Conservation (phyloP, 2,329 filamentous ascomycete genomes). For the Geosmithia flava region DNA sequence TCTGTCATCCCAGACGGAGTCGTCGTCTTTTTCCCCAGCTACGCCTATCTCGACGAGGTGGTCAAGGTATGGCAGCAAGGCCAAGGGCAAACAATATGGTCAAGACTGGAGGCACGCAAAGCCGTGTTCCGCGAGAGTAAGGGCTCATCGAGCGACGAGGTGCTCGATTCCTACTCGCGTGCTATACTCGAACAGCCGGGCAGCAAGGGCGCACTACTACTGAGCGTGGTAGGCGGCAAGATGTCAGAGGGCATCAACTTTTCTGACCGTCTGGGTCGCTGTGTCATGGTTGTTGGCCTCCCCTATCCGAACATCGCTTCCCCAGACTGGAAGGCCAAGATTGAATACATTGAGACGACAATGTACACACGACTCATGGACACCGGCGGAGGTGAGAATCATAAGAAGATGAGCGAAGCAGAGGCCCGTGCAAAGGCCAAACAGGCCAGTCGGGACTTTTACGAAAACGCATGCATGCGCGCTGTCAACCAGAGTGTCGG, state of each 20-base stretch:
- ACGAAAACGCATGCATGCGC: conserved; percentile 92
- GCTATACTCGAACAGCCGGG: conserved; percentile 38
- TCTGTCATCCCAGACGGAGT: conserved; percentile 73
- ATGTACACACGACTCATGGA: conserved; percentile 22
- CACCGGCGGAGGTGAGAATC: not conserved
- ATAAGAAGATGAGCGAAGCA: conserved; percentile 6
- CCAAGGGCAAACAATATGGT: conserved; percentile 37
- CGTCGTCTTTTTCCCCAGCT: conserved; percentile 92
- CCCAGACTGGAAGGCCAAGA: conserved; percentile 85
- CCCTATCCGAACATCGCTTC: conserved; percentile 87
- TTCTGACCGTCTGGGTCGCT: conserved; percentile 77
- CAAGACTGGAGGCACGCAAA: conserved; percentile 45
- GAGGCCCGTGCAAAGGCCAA: conserved; percentile 24
- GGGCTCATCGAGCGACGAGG: conserved; percentile 48
- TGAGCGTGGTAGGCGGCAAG: conserved; percentile 88
- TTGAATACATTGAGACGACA: conserved; percentile 68
- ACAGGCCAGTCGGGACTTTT: conserved; percentile 62
- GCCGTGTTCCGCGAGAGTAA: conserved; percentile 47
- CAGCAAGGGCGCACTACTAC: conserved; percentile 57
- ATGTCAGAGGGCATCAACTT: conserved; percentile 99
- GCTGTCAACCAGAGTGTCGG: conserved; percentile 96
- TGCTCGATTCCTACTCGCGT: conserved; percentile 60
- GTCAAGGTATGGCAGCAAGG: conserved; percentile 44
- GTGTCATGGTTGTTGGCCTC: conserved; percentile 81
- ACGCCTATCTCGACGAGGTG: conserved; percentile 75